phyloP scores from a whole-genome alignment of 495 filamentous ascomycete species.

The Chaetomium cochliodes region DNA sequence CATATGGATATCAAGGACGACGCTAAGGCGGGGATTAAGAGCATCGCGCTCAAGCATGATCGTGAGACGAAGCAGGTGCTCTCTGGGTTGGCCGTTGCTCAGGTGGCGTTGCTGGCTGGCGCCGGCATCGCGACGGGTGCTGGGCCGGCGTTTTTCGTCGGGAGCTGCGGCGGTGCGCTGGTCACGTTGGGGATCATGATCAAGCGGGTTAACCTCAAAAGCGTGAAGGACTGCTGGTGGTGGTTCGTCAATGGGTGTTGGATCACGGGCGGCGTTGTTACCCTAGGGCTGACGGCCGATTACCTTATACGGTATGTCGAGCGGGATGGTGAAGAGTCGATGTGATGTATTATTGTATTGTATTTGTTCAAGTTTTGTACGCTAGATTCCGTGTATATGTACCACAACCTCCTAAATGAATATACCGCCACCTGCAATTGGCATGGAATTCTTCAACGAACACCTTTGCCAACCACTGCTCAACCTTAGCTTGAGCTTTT shows the following conservation, averaged over 20 bases:
- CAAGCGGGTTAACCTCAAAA: slow-evolving; percentile 78
- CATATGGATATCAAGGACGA: slow-evolving; percentile 98
- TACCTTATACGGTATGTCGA: slow-evolving; percentile 47
- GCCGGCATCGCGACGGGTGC: slow-evolving; percentile 72
- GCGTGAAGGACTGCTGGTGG: slow-evolving; percentile 88
- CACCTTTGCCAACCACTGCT: too few species aligned
- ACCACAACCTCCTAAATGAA: too few species aligned
- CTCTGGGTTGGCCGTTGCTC: slow-evolving; percentile 67
- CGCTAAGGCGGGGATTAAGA: slow-evolving; percentile 88
- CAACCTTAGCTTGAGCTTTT: too few species aligned
- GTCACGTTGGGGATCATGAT: slow-evolving; percentile 83
- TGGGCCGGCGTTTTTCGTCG: slow-evolving; percentile 80
- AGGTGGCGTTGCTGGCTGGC: slow-evolving; percentile 74
- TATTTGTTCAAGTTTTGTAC: slow-evolving; percentile 1
- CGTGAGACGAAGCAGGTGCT: slow-evolving; percentile 83
- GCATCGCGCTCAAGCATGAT: slow-evolving; percentile 87
- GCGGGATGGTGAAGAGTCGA: slow-evolving; percentile 24
- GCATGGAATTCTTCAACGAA: too few species aligned
- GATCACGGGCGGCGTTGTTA: slow-evolving; percentile 56
- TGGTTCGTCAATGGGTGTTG: slow-evolving; percentile 77
- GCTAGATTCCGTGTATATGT: too few species aligned
- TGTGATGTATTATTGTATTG: slow-evolving; percentile 21
- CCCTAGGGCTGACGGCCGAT: slow-evolving; percentile 50
- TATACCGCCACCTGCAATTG: too few species aligned
- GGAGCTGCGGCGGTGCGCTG: slow-evolving; percentile 80